Base-by-base conservation (phyloP, 257 asterid genomes). In the Nicotiana attenuata region DNA sequence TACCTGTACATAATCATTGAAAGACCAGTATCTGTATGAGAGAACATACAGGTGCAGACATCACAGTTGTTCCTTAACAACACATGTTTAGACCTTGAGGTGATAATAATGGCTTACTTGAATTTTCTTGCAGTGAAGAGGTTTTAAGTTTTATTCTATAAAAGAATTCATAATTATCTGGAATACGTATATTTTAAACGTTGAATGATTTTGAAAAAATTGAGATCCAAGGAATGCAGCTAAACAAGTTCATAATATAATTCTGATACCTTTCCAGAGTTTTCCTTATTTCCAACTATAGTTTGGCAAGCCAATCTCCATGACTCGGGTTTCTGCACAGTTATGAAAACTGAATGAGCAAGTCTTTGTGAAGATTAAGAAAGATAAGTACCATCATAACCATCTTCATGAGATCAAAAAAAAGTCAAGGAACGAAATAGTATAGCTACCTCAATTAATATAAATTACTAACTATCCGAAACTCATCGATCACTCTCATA, bases 271-370 rank as follows among this genome's bases (percentile, higher is more conserved):
- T 95, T 95, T 79, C 99, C 99, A 15, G 92, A 90, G 86, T 95
- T 95, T 33, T 95, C 97, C 86, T 95, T 95, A 68, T 95, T 91
- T 85, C 99, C 97, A 22, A 93, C 98, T 76, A 95, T 95, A 47
- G 98, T 93, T 91, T 93, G 98, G 93, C 98, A 95, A 61, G 99
- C 97, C 86, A 95, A 87, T 82, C 97, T 93, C 99, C 98, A 95
- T 31, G 97, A 88, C 77, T 95, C 97, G 1, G 97, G 98, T 81
- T 95, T 95, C 98, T 95, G 93, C 63, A 85, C 59, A 59, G 19
- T 35, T 13, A 52, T 57, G 65, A 76, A 67, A 59, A 26, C 38
- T 31, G 41, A 28, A 75, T 65, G 64, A 50, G 73, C 31, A 76
- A 17, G 13, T 57, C 33, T 77, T 75, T 28, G 31, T 7, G 22